Evolutionary conservation across 1,284 basidiomycete genomes (phyloP).

Genomic region (Mrakiaceae sp.): DNA sequence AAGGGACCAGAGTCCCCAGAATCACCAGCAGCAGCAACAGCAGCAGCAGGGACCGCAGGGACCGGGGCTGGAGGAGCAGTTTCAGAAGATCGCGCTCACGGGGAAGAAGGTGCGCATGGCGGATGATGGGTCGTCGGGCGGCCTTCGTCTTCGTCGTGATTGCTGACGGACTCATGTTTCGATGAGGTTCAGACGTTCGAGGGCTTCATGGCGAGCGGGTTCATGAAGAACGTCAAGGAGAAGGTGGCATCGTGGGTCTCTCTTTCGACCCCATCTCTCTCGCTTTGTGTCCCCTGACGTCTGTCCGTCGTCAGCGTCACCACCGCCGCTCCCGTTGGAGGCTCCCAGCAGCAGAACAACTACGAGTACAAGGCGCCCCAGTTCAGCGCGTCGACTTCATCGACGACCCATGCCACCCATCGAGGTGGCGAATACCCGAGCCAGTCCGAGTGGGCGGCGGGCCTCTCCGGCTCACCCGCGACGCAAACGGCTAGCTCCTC

Average conservation of each 20-base stretch:
- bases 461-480: no score
- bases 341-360: background rate
- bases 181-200: background rate
- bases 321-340: background rate
- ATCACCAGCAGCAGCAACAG: constrained; percentile 2
- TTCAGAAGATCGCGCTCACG: constrained; percentile 26
- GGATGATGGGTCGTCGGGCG: no score
- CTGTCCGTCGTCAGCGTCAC: background rate
- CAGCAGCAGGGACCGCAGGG: constrained; percentile 8
- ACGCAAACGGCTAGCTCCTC: no score
- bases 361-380: background rate
- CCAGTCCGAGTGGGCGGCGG: no score
- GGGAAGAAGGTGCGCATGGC: background rate
- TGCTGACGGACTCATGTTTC: no score
- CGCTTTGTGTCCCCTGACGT: background rate
- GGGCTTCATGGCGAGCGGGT: constrained; percentile 4
- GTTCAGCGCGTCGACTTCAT: no score
- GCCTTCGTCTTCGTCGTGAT: no score
- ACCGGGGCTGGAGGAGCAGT: constrained; percentile 30
- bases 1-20: constrained; percentile 2
- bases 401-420: no score
- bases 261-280: background rate
- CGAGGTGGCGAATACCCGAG: no score
- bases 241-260: constrained; percentile 8
- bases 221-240: constrained; percentile 12